Base-by-base conservation (phyloP, 192 early-diverging fungal species). In the Gigaspora rosea region DNA sequence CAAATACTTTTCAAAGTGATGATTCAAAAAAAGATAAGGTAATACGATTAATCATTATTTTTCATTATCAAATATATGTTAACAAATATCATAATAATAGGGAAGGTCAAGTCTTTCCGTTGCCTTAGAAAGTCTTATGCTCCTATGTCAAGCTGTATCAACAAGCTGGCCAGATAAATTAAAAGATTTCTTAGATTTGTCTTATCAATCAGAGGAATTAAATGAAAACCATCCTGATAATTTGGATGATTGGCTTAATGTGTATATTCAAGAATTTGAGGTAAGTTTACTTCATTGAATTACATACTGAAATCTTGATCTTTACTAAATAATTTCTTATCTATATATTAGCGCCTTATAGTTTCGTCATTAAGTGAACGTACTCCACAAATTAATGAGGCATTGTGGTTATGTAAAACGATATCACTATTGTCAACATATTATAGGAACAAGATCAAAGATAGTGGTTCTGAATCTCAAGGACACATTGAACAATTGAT, bases 351-450 rank as follows among this genome's bases (percentile, higher is more conserved):
- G 73, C 69, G 50, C 12, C 70, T 85, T 11, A 20, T 86, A 5
- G 70, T 75, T 9, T 63, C 71, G 48, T 83, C 82, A 78, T 67
- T 85, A 33, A 80, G 77, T 32, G 83, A 83, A 54, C 67, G 75
- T 13, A 79, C 83, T 7, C 80, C 85, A 3, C 71, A 81, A 0
- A 82, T 85, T 73, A 82, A 81, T 36, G 88, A 89, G 50, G 84
- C 86, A n/a, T 76, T 78, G 9, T 75, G 79, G 7, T 46, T 85
- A 15, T 46, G 86, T 20, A 69, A 82, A 36, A 78, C 82, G 49
- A 83, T 86, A 59, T 69, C 76, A 9, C 78, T 85, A 16, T 78
- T 89, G 15, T 79, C 82, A 9, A 72, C 76, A 41, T 77, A 82
- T 36, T 75, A 82, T 12, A 54, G 9, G 7, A 13, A 50, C 15